Conservation (phyloP, 2,329 filamentous ascomycete genomes). For the Fusarium albidum region DNA sequence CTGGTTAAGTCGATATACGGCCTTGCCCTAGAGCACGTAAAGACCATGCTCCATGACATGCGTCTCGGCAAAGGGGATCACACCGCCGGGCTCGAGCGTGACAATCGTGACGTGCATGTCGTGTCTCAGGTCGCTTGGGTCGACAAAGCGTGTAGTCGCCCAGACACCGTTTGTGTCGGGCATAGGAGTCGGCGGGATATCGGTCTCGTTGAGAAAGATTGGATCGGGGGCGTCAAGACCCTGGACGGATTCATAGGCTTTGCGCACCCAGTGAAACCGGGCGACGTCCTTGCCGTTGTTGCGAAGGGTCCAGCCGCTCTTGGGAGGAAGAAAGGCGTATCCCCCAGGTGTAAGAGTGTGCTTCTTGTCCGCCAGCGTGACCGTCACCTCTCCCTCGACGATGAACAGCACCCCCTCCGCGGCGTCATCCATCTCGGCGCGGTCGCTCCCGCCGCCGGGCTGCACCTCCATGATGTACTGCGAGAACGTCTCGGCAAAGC, state of each 20-base stretch:
- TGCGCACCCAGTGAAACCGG: conserved; percentile 26
- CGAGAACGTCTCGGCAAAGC: conserved; percentile 26
- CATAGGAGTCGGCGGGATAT: conserved; percentile 16
- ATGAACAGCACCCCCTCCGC: conserved; percentile 24
- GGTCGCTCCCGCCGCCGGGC: conserved; percentile 21
- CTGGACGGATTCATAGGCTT: conserved; percentile 20
- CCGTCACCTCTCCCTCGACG: conserved; percentile 20
- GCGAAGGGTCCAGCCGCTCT: conserved; percentile 24
- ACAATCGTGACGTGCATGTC: conserved; percentile 29
- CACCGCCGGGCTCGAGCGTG: conserved; percentile 20
- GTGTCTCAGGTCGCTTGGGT: conserved; percentile 16
- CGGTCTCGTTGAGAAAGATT: conserved; percentile 23
- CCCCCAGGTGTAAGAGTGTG: conserved; percentile 17
- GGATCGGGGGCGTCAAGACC: conserved; percentile 18
- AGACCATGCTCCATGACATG: conserved; percentile 28
- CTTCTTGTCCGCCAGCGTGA: conserved; percentile 8
- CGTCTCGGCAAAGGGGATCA: conserved; percentile 24
- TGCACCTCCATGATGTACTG: conserved; percentile 29
- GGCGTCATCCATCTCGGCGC: conserved; percentile 19
- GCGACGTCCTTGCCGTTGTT: conserved; percentile 13
- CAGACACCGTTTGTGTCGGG: conserved; percentile 25
- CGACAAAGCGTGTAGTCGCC: conserved; percentile 24
- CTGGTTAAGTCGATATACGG: conserved; percentile 22
- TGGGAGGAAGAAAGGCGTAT: conserved; percentile 23
- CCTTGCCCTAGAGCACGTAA: conserved; percentile 24